These are phyloP conservation scores for Ophiostoma sp. DNA, from an alignment of 2,329 filamentous ascomycete species.

Conservation along the genomic window DNA sequence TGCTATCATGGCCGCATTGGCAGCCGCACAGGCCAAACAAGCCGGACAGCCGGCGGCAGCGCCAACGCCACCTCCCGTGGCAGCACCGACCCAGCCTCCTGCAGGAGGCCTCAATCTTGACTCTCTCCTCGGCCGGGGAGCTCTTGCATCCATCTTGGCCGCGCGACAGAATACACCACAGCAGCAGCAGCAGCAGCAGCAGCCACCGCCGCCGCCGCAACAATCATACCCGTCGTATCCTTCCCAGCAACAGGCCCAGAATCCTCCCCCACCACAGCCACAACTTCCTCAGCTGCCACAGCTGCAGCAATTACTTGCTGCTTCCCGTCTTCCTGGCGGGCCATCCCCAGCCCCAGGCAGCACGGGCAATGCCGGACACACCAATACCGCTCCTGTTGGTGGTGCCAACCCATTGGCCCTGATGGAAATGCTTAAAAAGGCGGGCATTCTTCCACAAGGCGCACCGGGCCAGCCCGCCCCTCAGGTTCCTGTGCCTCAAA, in stretches of 20 bases:
- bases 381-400: slow-evolving; percentile 40
- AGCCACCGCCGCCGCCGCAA: slow-evolving; percentile 44
- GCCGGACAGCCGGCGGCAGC: slow-evolving; percentile 24
- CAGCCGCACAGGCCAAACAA: slow-evolving; percentile 32
- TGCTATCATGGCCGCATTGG: slow-evolving; percentile 25
- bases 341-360: neutral
- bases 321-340: slow-evolving; percentile 1
- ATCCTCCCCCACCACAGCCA: slow-evolving; percentile 32
- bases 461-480: slow-evolving; percentile 32
- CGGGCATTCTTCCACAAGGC: slow-evolving; percentile 52
- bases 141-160: slow-evolving; percentile 54
- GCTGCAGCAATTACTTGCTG: slow-evolving; percentile 14
- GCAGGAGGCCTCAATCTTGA: slow-evolving; percentile 46
- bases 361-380: neutral
- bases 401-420: slow-evolving; percentile 48
- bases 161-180: slow-evolving; percentile 34
- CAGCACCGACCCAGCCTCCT: slow-evolving; percentile 29
- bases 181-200: slow-evolving; percentile 44
- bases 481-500: neutral
- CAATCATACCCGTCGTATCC: slow-evolving; percentile 33
- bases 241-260: slow-evolving; percentile 37
- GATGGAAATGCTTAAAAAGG: slow-evolving; percentile 61
- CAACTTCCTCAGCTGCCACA: neutral
- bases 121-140: slow-evolving; percentile 54
- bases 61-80: slow-evolving; percentile 20